Conservation (phyloP, 2,329 filamentous ascomycete species). For the Sporothrix humicola region DNA sequence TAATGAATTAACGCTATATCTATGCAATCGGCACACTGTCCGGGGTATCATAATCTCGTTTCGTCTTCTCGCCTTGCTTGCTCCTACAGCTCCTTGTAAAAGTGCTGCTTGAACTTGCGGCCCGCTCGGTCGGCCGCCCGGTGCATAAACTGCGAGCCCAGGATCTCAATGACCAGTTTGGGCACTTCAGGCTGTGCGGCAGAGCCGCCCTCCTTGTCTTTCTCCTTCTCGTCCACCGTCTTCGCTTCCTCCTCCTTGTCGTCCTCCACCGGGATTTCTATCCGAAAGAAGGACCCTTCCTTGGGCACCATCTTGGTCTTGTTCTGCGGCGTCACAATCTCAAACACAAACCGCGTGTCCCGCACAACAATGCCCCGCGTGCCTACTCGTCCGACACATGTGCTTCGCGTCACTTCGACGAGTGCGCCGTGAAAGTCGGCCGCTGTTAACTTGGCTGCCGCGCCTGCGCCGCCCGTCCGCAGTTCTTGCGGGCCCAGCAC, state of each 20-base stretch:
- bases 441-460: conserved; percentile 77
- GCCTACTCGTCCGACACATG: conserved; percentile 81
- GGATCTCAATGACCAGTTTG: conserved; percentile 76
- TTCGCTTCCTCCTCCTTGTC: conserved; percentile 35
- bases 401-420: conserved; percentile 80
- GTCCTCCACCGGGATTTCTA: conserved; percentile 61
- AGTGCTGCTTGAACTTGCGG: conserved; percentile 89
- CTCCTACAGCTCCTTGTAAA: conserved; percentile 75
- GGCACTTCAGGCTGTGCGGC: conserved; percentile 31
- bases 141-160: conserved; percentile 85
- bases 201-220: conserved; percentile 36
- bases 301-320: conserved; percentile 83
- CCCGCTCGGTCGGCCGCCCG: conserved; percentile 84
- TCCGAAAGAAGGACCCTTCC: conserved; percentile 82
- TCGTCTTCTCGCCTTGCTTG: no score
- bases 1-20: not conserved
- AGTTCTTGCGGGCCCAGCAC: conserved; percentile 67
- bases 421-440: conserved; percentile 91
- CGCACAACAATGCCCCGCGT: conserved; percentile 84
- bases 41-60: conserved; percentile 32
- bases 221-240: conserved; percentile 36
- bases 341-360: conserved; percentile 85
- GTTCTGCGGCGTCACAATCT: conserved; percentile 76
- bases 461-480: conserved; percentile 59
- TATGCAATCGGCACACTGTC: conserved; percentile 5